Conservation (phyloP, 1,139 yeast genomes). For the Hansenula lynferdii region DNA sequence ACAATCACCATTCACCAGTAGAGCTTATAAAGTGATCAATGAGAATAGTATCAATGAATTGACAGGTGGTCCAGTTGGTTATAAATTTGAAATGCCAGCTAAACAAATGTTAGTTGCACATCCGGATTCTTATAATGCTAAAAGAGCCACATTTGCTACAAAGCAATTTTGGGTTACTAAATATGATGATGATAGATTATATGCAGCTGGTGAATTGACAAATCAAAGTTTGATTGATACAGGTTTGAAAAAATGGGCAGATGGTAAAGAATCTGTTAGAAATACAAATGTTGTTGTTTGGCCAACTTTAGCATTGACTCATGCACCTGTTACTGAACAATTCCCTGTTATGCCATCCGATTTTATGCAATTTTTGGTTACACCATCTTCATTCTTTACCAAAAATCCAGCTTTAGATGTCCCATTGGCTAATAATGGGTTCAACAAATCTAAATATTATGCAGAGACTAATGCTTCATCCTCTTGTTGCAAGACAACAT, state of each 20-base stretch:
- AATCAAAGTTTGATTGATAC: constrained; percentile 52
- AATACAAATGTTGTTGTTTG: constrained; percentile 79
- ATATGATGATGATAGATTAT: constrained; percentile 49
- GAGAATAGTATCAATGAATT: constrained; percentile 74
- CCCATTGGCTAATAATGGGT: constrained; percentile 66
- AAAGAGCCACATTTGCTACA: constrained; percentile 55
- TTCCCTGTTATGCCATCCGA: constrained; percentile 95
- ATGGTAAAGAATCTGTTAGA: constrained; percentile 68
- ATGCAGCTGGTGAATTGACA: constrained; percentile 63
- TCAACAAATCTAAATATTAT: constrained; percentile 62
- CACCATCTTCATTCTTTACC: constrained; percentile 76
- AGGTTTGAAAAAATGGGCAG: constrained; percentile 55
- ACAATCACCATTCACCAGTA: constrained; percentile 71
- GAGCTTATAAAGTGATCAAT: constrained; percentile 75
- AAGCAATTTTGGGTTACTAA: constrained; percentile 60
- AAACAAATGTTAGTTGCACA: constrained; percentile 60
- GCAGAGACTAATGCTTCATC: constrained; percentile 21
- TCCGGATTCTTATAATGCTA: constrained; percentile 44
- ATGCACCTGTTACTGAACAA: constrained; percentile 84
- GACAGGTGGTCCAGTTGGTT: constrained; percentile 76
- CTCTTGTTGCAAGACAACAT: constrained; percentile 13
- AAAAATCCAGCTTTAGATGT: constrained; percentile 81
- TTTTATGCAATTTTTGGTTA: constrained; percentile 60
- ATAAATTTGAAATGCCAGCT: constrained; percentile 75
- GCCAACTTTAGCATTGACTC: constrained; percentile 87